Evolutionary conservation across 257 asterid genomes (phyloP), one percentile per base, ranked within the genome.

Genomic region (Petrea volubilis): DNA sequence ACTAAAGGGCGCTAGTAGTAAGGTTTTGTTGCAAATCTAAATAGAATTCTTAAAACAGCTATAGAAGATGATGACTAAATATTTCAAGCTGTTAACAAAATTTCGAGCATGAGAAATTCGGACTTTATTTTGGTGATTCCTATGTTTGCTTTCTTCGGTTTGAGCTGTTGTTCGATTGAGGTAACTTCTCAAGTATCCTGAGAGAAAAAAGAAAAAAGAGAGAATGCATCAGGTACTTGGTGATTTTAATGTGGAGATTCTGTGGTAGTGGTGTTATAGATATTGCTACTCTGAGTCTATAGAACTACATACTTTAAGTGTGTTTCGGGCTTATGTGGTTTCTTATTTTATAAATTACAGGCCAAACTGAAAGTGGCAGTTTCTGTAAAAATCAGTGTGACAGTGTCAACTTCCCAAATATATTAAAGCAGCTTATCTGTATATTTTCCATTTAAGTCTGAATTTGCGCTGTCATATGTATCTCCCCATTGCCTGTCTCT

Each of bases 231-330:
- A 27, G 10, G 62, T 33, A 59, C 31, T 12, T n/a, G 3, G n/a
- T 59, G 64, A 7, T 31, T n/a, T 59, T 14, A 77, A 70, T 78
- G 74, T 79, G 84, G 82, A 29, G 87, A 82, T 76, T 79, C 53
- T 70, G 83, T 65, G 81, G 83, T 83, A n/a, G 8, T 74, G 29
- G n/a, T 56, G 11, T 14, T 6, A 1, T 28, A 5, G 13, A 3
- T 17, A 15, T 33, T 60, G 27, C 46, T 15, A 31, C 17, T 33
- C 7, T 17, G n/a, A 17, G 13, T 31, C n/a, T 34, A 20, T 4
- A 29, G 13, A 28, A 60, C 25, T 57, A 57, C n/a, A 7, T n/a
- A 11, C 41, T 57, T 5, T 28, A 10, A 21, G n/a, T 11, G 20
- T 43, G 1, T 31, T 31, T 28, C 2, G 40, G 12, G 13, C 64